Evolutionary conservation across 257 asterid species (phyloP), one percentile per base, ranked within the genome.

Genomic region (Gynochthodes officinalis): DNA sequence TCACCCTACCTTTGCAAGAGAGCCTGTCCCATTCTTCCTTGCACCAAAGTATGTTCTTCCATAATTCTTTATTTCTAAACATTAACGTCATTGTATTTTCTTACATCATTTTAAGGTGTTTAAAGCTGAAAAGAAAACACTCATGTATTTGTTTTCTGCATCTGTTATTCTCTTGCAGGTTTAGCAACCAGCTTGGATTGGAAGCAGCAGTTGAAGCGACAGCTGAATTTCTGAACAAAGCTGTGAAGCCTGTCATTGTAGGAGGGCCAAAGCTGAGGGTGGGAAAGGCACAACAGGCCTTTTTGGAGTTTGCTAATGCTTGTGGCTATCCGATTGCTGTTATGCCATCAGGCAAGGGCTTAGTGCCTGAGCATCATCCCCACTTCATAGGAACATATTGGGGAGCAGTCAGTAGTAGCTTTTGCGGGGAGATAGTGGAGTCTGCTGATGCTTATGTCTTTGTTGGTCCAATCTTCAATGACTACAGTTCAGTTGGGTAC

Each of bases 361-460:
- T 79, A 10, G 83, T 75, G 43, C 79, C 80, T 11, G 83, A 79
- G 72, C 80, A 75, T 28, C 80, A 79, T 62, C 77, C 80, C 43
- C 72, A 50, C 65, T 79, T 79, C 48, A 79, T 79, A 13, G 83
- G 83, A 23, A 79, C 83, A 21, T 75, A 79, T 57, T 79, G 83
- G 80, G 83, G 83, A 65, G 83, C 83, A 54, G 83, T 79, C 40
- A 79, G 83, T 58, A 71, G 75, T 27, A 4, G 68, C 55, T 79
- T 71, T 52, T 79, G 83, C 33, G 83, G 80, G 80, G 83, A 79
- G 80, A 75, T 75, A 25, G 77, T 79, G 30, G 83, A 79, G 65
- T 79, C 83, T 49, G 80, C 83, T 16, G 83, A 79, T 75, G 83
- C 83, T 70, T 79, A 79, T 75, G 71, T 79, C 35, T 75, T 79